Base-by-base conservation (phyloP, 768 basidiomycete genomes). In the Amanita brunnescens region DNA sequence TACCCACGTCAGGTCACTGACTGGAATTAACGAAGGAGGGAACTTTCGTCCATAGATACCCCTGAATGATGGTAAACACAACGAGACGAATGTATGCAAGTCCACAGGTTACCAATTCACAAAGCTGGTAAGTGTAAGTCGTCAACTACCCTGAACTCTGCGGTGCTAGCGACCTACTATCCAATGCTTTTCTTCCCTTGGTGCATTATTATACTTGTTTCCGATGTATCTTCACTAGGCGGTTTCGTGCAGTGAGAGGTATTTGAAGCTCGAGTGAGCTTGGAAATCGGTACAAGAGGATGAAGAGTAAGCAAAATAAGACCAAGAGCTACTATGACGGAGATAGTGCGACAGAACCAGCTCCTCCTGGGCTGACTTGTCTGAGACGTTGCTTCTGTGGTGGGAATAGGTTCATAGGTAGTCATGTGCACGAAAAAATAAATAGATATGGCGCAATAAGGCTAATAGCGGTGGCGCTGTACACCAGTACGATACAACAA, bases 41-140 rank as follows among this genome's bases (percentile, higher is more conserved):
- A 79, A 99, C 67, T 92, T 94, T 54, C 94, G 78, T 23, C 82
- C 96, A 62, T 98, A 98, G 32, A 98, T 97, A 5, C 91, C 94
- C 93, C 92, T 87, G 56, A 40, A 51, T 33, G 46, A 20, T 34
- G 41, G 13, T 54, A 30, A 50, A 42, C 47, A 53, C 18, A 16
- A 54, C 12, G 16, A 49, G 18, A 21, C 9, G 29, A 21, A 41
- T 51, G 18, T 54, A 43, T 35, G 21, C 18, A 6, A 47, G 2
- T 20, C 61, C 58, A 16, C 7, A 44, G 13, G 30, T 47, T 30
- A 86, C 86, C 87, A 90, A 59, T 89, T 89, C 2, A 87, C 85
- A 57, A 87, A 88, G 59, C 87, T 88, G 55, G 24, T 29, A 34
- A 46, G 30, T n/a, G 47, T 30, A 30, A 39, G 55, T 54, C 45